Base-by-base conservation (phyloP, 192 early-diverging fungal genomes). In the Rhizophagus prolifer region DNA sequence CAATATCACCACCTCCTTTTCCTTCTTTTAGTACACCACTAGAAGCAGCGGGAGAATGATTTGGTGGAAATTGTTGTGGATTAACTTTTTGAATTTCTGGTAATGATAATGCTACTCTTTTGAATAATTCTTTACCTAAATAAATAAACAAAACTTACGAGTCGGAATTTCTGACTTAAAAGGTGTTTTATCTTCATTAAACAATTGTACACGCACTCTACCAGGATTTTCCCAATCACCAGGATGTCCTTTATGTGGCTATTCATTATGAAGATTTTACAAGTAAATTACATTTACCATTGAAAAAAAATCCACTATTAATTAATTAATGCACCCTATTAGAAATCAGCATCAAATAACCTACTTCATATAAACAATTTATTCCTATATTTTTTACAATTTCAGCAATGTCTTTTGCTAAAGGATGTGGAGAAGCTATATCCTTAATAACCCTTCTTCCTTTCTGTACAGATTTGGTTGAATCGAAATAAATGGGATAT, bases 401-500 rank as follows among this genome's bases (percentile, higher is more conserved):
- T 66, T 85, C 72, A 0, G 90, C 86, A 26, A 92, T 77, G 60
- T 91, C 89, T 58, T 86, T 82, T 3, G 81, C 89, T 34, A 86
- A 82, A 25, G 90, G 90, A 50, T 83, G 78, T 21, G 84, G 82
- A 0, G 91, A 82, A 8, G 89, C 85, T 54, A 84, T 62, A 8
- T 58, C 65, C 38, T 81, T 80, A 14, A 82, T 70, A 65, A 92
- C 85, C 60, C 80, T 85, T 63, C 91, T 90, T 30, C 91, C 91
- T 58, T 86, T 58, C 36, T 81, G 72, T 6, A 87, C 46, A 0
- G 90, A 86, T 62, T 87, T 85, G 5, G 80, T 77, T 26, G 79
- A 80, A 79, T 92, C 89, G 76, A 92, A 89, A 63, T 92, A 92
- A 26, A 84, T 78, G 19, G 91, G 91, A 75, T 92, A 92, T 5